Conservation (phyloP, 2,329 filamentous ascomycete genomes). For the Emmonsia crescens region DNA sequence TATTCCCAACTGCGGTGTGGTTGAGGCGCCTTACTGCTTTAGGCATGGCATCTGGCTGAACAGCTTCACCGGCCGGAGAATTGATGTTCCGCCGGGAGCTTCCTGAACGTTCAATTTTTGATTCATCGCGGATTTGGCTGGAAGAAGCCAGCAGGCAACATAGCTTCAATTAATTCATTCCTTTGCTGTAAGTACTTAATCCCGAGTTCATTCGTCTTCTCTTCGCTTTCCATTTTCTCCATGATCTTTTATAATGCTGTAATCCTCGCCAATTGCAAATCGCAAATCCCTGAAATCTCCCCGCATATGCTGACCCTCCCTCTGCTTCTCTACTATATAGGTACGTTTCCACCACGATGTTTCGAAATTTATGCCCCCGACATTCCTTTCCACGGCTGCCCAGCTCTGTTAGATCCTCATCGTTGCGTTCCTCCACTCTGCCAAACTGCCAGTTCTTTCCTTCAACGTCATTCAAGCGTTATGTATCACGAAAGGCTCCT, state of each 20-base stretch:
- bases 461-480: slow-evolving; percentile 1
- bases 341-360: neutral
- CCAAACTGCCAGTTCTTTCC: neutral
- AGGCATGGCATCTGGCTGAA: neutral
- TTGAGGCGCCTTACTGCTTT: slow-evolving; percentile 1
- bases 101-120: neutral
- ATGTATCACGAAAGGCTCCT: neutral
- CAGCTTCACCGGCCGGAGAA: neutral
- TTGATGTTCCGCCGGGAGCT: neutral
- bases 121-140: neutral
- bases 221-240: neutral
- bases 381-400: neutral
- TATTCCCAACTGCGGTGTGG: slow-evolving; percentile 3
- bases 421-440: neutral
- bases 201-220: neutral
- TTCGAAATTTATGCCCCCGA: neutral
- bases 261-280: neutral
- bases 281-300: neutral
- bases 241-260: neutral
- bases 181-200: neutral
- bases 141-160: too few species aligned
- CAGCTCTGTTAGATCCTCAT: neutral
- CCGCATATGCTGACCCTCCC: neutral
- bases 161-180: neutral
- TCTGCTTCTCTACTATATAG: neutral